These are phyloP conservation scores for Penicillium digitatum DNA, from an alignment of 2,329 filamentous ascomycete genomes.

Conservation along the genomic window DNA sequence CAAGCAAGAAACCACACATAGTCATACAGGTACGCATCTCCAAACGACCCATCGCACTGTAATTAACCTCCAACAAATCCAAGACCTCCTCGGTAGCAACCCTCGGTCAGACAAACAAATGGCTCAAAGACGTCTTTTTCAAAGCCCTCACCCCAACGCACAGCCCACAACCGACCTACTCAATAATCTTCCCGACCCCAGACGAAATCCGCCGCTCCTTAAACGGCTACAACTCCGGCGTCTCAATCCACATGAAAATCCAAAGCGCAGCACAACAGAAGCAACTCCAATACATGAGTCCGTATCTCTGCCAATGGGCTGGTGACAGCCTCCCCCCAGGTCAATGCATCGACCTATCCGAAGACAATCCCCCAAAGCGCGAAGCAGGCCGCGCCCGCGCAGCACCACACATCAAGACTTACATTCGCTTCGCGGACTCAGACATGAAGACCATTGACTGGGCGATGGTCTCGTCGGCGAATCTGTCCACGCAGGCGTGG, in stretches of 20 bases:
- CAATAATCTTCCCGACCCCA: slow-evolving; percentile 75
- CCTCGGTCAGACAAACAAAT: slow-evolving; percentile 64
- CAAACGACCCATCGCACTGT: slow-evolving; percentile 1
- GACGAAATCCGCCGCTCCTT: slow-evolving; percentile 72
- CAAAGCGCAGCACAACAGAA: slow-evolving; percentile 66
- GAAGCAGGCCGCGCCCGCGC: slow-evolving; percentile 64
- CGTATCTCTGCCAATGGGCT: slow-evolving; percentile 72
- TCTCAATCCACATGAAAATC: slow-evolving; percentile 76
- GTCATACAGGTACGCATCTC: slow-evolving; percentile 33
- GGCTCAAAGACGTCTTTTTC: slow-evolving; percentile 66
- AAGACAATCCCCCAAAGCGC: slow-evolving; percentile 13
- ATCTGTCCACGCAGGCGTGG: slow-evolving; percentile 86
- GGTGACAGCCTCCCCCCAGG: slow-evolving; percentile 46
- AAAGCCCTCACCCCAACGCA: slow-evolving; percentile 34
- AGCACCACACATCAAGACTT: slow-evolving; percentile 87
- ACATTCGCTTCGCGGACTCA: slow-evolving; percentile 59
- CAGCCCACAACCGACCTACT: slow-evolving; percentile 49
- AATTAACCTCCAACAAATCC: slow-evolving; percentile 32
- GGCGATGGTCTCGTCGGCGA: slow-evolving; percentile 87
- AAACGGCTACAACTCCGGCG: slow-evolving; percentile 73
- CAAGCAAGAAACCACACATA: slow-evolving; percentile 32
- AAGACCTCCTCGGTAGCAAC: slow-evolving; percentile 82
- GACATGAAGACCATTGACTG: slow-evolving; percentile 61
- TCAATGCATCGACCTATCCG: slow-evolving; percentile 9
- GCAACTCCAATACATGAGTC: slow-evolving; percentile 68